phyloP scores from a whole-genome alignment of 2,329 filamentous ascomycete species.

The Fusarium fracticaudum region DNA sequence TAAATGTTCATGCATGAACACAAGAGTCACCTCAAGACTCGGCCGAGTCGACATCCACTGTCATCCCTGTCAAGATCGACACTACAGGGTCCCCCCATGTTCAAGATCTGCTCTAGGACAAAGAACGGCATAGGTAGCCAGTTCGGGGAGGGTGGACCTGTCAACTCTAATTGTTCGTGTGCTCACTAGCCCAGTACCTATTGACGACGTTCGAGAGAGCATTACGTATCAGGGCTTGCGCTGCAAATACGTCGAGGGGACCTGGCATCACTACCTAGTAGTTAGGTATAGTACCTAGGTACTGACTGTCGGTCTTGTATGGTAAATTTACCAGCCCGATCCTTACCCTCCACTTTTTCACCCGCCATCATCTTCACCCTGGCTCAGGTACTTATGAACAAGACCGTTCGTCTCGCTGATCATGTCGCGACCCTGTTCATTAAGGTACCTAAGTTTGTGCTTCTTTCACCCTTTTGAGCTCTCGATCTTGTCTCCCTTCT shows the following conservation, averaged over 20 bases:
- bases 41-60: neutral
- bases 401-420: neutral
- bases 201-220: neutral
- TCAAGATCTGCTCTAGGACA: neutral
- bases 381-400: neutral
- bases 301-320: neutral
- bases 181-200: neutral
- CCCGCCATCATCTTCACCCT: neutral
- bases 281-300: neutral
- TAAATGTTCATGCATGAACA: neutral
- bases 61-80: slow-evolving; percentile 1
- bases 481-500: neutral
- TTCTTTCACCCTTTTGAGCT: neutral
- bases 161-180: neutral
- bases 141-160: neutral
- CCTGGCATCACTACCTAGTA: neutral
- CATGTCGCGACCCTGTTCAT: neutral
- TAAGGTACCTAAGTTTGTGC: neutral
- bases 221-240: neutral
- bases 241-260: neutral
- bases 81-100: neutral
- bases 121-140: neutral
- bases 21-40: neutral
- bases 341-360: neutral
- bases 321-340: neutral